These are phyloP conservation scores for Marsdenia floribunda DNA, from an alignment of 257 asterid species.

Conservation along the genomic window DNA sequence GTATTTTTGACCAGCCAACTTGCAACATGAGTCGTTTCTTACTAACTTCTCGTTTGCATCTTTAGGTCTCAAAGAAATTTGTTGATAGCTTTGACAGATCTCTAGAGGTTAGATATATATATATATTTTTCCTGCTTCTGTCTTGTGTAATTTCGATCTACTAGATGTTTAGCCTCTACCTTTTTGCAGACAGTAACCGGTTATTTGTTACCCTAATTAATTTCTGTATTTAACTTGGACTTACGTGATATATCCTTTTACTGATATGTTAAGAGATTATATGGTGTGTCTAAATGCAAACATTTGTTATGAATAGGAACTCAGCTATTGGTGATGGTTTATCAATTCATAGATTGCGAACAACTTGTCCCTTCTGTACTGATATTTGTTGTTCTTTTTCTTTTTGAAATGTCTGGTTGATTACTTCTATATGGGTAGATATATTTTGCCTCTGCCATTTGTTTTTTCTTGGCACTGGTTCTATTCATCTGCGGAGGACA, in stretches of 20 bases:
- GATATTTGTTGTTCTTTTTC: neutral
- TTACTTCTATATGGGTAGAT: neutral
- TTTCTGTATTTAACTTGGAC: neutral
- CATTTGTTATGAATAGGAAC: neutral
- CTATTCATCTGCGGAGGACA: neutral
- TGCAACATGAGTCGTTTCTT: neutral
- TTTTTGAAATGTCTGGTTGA: neutral
- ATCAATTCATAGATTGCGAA: neutral
- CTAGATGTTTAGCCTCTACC: neutral
- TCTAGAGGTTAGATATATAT: slow-evolving; percentile 39
- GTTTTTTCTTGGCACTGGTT: neutral
- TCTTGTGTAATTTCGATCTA: neutral
- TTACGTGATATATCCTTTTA: neutral
- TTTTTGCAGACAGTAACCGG: neutral
- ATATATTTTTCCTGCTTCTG: neutral
- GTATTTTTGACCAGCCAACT: neutral
- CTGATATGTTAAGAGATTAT: neutral
- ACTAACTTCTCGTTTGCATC: slow-evolving; percentile 4
- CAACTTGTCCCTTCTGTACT: neutral
- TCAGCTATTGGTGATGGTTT: neutral
- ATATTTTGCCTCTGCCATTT: neutral
- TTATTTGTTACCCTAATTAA: neutral
- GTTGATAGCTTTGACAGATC: slow-evolving; percentile 46
- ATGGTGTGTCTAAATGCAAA: neutral
- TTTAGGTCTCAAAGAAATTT: slow-evolving; percentile 36